A percentile compares a stretch with the other conserved stretches of the same genome.
Conservation (phyloP, 108 stramenopile genomes). For the Cylindrotheca closterium region DNA sequence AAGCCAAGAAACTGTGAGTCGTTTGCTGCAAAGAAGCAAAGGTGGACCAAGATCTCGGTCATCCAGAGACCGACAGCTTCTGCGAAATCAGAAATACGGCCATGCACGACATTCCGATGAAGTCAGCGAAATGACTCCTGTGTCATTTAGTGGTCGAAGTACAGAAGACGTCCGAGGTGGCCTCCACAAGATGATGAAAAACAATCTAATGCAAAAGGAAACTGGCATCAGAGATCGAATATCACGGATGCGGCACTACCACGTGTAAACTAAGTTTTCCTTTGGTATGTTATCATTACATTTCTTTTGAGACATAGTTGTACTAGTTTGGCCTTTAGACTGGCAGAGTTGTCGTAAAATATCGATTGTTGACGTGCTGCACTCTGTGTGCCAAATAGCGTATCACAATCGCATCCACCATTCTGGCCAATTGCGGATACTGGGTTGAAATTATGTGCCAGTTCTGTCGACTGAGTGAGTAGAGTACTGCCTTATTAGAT, state of each 20-base stretch:
- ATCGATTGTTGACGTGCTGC: conserved; percentile 79
- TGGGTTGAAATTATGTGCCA: conserved; percentile 39
- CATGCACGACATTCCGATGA: not conserved
- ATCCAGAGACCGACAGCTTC: not conserved
- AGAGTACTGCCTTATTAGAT: conserved; percentile 56
- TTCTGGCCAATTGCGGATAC: conserved; percentile 46
- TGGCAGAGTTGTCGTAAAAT: conserved; percentile 62
- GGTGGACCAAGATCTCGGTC: not conserved
- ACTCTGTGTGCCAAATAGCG: conserved; percentile 71
- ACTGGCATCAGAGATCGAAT: not conserved
- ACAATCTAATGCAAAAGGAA: not conserved
- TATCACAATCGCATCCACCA: conserved; percentile 63
- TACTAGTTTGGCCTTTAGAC: conserved; percentile 2
- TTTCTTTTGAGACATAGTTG: not conserved
- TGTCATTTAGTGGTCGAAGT: not conserved
- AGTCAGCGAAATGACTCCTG: not conserved
- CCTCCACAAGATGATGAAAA: not conserved
- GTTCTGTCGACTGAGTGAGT: conserved; percentile 43
- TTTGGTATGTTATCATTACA: not conserved
- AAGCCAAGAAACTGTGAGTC: not conserved
- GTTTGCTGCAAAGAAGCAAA: not conserved
- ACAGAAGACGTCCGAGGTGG: not conserved
- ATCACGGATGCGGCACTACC: not conserved
- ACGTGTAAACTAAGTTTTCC: not conserved
- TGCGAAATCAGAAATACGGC: not conserved